These are phyloP conservation scores for Globisporangium iwayamae DNA, from an alignment of 352 stramenopile species.

Conservation along the genomic window DNA sequence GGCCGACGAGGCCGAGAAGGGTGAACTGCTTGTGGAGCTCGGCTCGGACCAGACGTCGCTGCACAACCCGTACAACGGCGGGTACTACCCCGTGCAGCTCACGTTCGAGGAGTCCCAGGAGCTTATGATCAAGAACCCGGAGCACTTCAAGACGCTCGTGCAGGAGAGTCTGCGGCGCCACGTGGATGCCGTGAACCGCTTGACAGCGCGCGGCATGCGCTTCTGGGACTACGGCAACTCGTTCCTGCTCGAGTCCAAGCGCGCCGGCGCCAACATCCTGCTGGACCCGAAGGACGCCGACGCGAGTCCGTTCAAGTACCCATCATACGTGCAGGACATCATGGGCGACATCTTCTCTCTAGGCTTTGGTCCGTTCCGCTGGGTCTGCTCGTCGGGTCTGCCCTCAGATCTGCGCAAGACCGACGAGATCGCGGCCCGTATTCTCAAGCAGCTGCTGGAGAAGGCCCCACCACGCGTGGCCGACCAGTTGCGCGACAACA, in stretches of 20 bases:
- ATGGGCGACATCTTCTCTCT: constrained; percentile 91
- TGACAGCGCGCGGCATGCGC: constrained; percentile 74
- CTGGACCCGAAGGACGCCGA: constrained; percentile 31
- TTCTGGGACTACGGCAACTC: constrained; percentile 92
- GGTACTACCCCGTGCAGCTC: constrained; percentile 86
- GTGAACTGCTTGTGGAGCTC: constrained; percentile 42
- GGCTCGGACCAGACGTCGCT: constrained; percentile 74
- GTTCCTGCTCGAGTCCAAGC: constrained; percentile 82
- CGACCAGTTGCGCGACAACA: too few species aligned
- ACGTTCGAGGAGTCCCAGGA: constrained; percentile 77
- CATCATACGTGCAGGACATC: constrained; percentile 89
- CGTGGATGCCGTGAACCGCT: constrained; percentile 74
- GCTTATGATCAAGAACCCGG: constrained; percentile 78
- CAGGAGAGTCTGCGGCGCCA: constrained; percentile 77
- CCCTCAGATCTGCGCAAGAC: constrained; percentile 48
- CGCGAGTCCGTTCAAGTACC: constrained; percentile 80
- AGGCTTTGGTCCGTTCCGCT: constrained; percentile 88
- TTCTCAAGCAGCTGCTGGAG: too few species aligned
- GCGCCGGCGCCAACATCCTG: constrained; percentile 46
- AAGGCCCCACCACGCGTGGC: too few species aligned
- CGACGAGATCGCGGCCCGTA: too few species aligned
- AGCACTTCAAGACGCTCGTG: constrained; percentile 76
- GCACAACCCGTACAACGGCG: constrained; percentile 89
- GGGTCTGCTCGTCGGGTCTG: constrained; percentile 77
- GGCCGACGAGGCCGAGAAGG: constrained; percentile 69